These are phyloP conservation scores for Rosa lucieae DNA, from an alignment of 306 rosid genomes.

Conservation along the genomic window DNA sequence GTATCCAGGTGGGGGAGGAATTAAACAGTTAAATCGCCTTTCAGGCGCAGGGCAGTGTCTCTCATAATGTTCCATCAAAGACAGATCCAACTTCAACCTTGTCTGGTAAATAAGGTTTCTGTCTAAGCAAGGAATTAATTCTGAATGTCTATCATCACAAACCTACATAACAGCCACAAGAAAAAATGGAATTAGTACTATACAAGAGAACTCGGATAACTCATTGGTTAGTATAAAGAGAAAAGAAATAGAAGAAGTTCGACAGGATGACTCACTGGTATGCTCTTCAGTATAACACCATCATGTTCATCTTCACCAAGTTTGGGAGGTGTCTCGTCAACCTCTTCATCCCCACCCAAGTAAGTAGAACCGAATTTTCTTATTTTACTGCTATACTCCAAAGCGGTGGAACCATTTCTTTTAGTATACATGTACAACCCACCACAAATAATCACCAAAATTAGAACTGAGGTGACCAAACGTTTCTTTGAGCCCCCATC, in stretches of 20 bases:
- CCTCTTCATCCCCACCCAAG: slow-evolving; percentile 77
- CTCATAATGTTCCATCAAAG: slow-evolving; percentile 98
- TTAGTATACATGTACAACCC: slow-evolving; percentile 63
- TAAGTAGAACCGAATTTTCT: slow-evolving; percentile 74
- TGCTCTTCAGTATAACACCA: slow-evolving; percentile 63
- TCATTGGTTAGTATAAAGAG: not conserved
- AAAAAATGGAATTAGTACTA: not conserved
- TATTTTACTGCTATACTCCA: slow-evolving; percentile 74
- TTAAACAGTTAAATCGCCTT: slow-evolving; percentile 90
- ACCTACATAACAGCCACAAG: slow-evolving; percentile 49
- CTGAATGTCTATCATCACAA: slow-evolving; percentile 94
- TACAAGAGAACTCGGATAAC: not conserved
- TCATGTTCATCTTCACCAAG: slow-evolving; percentile 60
- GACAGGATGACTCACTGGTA: slow-evolving; percentile 63
- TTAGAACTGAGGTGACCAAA: slow-evolving; percentile 54
- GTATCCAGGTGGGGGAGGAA: slow-evolving; percentile 96
- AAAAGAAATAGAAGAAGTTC: not conserved
- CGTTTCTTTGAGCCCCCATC: slow-evolving; percentile 82
- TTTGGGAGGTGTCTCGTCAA: slow-evolving; percentile 54
- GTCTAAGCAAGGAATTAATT: slow-evolving; percentile 95
- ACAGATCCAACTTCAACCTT: slow-evolving; percentile 90
- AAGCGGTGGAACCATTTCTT: slow-evolving; percentile 58
- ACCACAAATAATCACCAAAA: slow-evolving; percentile 61
- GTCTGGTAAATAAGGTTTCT: slow-evolving; percentile 89
- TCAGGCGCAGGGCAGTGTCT: slow-evolving; percentile 94